Percentiles rank a stretch among this genome's conserved stretches.
Evolutionary conservation across 1,284 basidiomycete genomes (phyloP).

Genomic region (Schizopora paradoxa): DNA sequence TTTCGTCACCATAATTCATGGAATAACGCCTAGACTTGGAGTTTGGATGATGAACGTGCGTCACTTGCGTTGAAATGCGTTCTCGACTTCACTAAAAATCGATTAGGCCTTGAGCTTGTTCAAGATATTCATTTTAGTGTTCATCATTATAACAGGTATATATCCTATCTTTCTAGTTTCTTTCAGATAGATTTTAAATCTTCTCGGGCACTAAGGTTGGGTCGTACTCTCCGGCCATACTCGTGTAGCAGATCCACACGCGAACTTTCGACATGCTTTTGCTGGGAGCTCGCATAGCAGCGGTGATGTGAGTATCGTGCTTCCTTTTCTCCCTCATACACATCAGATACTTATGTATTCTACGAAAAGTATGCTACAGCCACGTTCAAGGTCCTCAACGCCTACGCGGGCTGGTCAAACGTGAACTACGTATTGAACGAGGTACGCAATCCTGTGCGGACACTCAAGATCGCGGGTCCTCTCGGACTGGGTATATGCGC

Average conservation of each 20-base stretch:
- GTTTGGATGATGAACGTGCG: constrained; percentile 45
- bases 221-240: constrained; percentile 47
- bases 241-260: constrained; percentile 35
- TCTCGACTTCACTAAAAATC: not conserved
- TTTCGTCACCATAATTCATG: constrained; percentile 43
- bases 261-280: constrained; percentile 45
- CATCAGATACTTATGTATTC: not conserved
- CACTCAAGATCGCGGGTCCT: constrained; percentile 50
- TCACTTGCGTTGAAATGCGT: not conserved
- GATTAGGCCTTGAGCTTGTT: constrained; percentile 34
- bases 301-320: constrained; percentile 31
- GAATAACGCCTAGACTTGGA: constrained; percentile 39
- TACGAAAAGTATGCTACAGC: constrained; percentile 48
- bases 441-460: constrained; percentile 44
- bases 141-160: constrained; percentile 36
- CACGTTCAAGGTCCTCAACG: constrained; percentile 50
- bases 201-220: constrained; percentile 39
- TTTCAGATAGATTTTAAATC: not conserved
- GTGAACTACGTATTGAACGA: constrained; percentile 53
- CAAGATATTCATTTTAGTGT: constrained; percentile 37
- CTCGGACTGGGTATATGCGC: constrained; percentile 45
- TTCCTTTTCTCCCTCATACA: not conserved
- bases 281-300: constrained; percentile 42
- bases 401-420: constrained; percentile 52
- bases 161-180: constrained; percentile 18